phyloP scores from a whole-genome alignment of 805 yeast species.

The Suhomyces emberorum region DNA sequence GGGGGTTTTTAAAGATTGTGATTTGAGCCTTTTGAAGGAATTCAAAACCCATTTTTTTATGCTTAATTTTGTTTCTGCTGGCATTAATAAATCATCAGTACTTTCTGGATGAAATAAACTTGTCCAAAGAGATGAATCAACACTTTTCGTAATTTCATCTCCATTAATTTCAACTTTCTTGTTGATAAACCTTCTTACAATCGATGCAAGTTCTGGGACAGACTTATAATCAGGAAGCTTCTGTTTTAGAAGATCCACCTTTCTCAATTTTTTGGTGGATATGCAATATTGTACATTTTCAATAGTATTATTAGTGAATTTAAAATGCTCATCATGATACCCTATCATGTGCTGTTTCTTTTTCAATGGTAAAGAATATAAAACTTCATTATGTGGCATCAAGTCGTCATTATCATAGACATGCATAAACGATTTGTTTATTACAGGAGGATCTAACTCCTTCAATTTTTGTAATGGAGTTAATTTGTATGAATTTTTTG shows the following conservation, averaged over 20 bases:
- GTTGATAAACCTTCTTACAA: constrained; percentile 11
- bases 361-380: not conserved
- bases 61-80: constrained; percentile 15
- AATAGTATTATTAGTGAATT: not conserved
- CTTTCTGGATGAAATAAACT: constrained; percentile 42
- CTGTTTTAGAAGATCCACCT: constrained; percentile 1
- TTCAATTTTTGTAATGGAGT: constrained; percentile 31
- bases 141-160: not conserved
- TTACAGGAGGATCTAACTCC: constrained; percentile 28
- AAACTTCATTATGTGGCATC: not conserved
- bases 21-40: constrained; percentile 33
- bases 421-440: constrained; percentile 31
- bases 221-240: constrained; percentile 11
- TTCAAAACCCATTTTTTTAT: constrained; percentile 40
- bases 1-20: constrained; percentile 30
- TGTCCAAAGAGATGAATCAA: constrained; percentile 31
- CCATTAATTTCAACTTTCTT: not conserved
- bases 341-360: not conserved
- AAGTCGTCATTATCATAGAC: constrained; percentile 14
- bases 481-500: constrained; percentile 21
- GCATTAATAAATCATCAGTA: constrained; percentile 33
- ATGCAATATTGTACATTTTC: not conserved
- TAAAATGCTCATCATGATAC: not conserved
- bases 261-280: not conserved
- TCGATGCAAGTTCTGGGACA: constrained; percentile 9